Percentiles rank a stretch among this genome's conserved stretches.
Conservation (phyloP, 495 filamentous ascomycete species). For the Cercophora samala region DNA sequence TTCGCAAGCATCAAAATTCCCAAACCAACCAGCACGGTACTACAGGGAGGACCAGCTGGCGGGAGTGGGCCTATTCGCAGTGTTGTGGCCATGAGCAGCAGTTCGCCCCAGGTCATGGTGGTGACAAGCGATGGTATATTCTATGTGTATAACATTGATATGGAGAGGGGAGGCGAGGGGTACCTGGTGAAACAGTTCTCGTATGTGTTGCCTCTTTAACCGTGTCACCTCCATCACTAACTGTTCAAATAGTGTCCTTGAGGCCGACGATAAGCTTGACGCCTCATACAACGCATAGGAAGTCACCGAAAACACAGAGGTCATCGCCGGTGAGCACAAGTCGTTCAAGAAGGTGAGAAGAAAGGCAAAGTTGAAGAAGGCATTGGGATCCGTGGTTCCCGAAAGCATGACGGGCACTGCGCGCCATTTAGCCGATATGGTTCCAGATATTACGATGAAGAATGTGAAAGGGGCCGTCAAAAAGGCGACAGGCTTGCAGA, state of each 20-base stretch:
- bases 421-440: not conserved
- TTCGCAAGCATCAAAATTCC: constrained; percentile 96
- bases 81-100: constrained; percentile 93
- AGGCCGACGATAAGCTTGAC: constrained; percentile 51
- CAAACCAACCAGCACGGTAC: constrained; percentile 43
- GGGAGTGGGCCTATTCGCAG: constrained; percentile 54
- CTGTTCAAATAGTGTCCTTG: constrained; percentile 40
- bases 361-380: not conserved
- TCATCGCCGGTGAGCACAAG: not conserved
- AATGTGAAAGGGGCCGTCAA: not conserved
- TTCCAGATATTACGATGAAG: not conserved
- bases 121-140: constrained; percentile 94
- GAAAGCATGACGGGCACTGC: not conserved
- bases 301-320: not conserved
- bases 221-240: not conserved
- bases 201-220: constrained; percentile 49
- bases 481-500: not conserved
- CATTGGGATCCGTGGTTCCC: not conserved
- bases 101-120: constrained; percentile 92
- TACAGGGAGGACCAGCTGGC: constrained; percentile 31
- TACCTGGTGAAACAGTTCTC: constrained; percentile 84
- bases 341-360: not conserved
- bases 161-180: constrained; percentile 95
- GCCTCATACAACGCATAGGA: constrained; percentile 39
- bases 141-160: constrained; percentile 90